These are phyloP conservation scores for Marasmius oreades DNA, from an alignment of 1,284 basidiomycete species.

Conservation along the genomic window DNA sequence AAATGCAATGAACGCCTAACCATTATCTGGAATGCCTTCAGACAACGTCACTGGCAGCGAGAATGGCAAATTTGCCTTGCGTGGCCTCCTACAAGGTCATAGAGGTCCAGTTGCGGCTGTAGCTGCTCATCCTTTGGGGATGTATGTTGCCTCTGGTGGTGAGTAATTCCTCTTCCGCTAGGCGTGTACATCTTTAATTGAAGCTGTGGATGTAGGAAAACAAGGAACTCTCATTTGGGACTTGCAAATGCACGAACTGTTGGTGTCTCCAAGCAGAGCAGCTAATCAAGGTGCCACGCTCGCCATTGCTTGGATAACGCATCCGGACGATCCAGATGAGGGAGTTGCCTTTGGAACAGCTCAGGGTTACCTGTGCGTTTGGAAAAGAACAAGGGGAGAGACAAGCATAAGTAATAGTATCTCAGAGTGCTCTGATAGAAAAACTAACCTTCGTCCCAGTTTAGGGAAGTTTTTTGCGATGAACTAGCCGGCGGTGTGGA, in stretches of 20 bases:
- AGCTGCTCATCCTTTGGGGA: constrained; percentile 3
- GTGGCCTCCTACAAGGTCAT: neutral
- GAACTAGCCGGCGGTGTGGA: constrained; percentile 2
- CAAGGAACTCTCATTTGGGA: constrained; percentile 7
- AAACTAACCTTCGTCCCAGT: neutral
- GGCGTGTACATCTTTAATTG: neutral
- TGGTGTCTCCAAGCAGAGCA: constrained; percentile 1
- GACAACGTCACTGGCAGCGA: neutral
- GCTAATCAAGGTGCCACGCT: constrained; percentile 5
- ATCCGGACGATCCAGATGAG: constrained; percentile 5
- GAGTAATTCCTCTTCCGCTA: neutral
- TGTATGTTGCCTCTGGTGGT: constrained; percentile 5
- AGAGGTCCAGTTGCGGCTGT: constrained; percentile 3
- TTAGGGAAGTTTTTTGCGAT: constrained; percentile 5
- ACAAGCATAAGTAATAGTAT: neutral
- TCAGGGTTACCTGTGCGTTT: constrained; percentile 7
- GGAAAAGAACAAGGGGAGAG: neutral
- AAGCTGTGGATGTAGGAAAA: neutral
- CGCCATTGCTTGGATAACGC: constrained; percentile 7
- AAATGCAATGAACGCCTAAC: too few relatives aligned
- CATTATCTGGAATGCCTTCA: neutral
- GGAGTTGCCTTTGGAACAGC: constrained; percentile 8
- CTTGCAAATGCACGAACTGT: neutral
- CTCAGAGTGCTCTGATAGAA: neutral
- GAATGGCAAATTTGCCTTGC: neutral